Evolutionary conservation across 2,329 filamentous ascomycete genomes (phyloP).

Genomic region (Aspergillus thermomutatus): DNA sequence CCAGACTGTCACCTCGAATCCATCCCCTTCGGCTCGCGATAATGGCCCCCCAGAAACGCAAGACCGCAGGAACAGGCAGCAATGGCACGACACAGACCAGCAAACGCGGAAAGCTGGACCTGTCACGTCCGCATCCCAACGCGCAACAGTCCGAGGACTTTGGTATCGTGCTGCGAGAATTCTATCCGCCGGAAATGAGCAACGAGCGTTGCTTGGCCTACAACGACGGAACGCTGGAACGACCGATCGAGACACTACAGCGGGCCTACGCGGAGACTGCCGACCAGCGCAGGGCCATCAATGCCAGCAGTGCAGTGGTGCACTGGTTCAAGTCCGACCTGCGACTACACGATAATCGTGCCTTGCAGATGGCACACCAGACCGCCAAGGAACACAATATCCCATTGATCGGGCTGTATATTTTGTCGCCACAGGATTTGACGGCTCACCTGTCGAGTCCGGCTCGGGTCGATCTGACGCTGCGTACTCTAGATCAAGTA

Average conservation of each 20-base stretch:
- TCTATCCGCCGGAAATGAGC: constrained; percentile 83
- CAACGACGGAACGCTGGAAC: constrained; percentile 63
- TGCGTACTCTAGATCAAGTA: constrained; percentile 67
- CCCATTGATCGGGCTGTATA: constrained; percentile 72
- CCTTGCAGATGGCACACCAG: constrained; percentile 63
- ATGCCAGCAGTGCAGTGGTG: constrained; percentile 62
- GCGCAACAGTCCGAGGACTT: constrained; percentile 46
- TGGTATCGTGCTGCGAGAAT: constrained; percentile 68
- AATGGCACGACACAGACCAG: constrained; percentile 4
- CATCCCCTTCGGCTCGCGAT: no score
- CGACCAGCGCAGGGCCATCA: constrained; percentile 49
- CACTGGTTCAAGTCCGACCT: constrained; percentile 92
- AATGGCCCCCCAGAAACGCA: constrained; percentile 28
- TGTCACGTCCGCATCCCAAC: constrained; percentile 28
- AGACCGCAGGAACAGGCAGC: constrained; percentile 11
- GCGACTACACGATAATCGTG: constrained; percentile 69
- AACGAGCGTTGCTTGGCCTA: constrained; percentile 75
- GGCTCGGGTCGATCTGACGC: constrained; percentile 72
- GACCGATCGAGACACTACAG: constrained; percentile 68
- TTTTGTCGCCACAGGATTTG: constrained; percentile 79
- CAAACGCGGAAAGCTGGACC: constrained; percentile 18
- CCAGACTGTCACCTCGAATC: background rate
- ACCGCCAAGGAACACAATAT: constrained; percentile 65
- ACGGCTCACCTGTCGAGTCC: constrained; percentile 74
- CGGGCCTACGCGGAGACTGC: constrained; percentile 61